Evolutionary conservation across 2,329 filamentous ascomycete species (phyloP).

Genomic region (Fusarium sp.): DNA sequence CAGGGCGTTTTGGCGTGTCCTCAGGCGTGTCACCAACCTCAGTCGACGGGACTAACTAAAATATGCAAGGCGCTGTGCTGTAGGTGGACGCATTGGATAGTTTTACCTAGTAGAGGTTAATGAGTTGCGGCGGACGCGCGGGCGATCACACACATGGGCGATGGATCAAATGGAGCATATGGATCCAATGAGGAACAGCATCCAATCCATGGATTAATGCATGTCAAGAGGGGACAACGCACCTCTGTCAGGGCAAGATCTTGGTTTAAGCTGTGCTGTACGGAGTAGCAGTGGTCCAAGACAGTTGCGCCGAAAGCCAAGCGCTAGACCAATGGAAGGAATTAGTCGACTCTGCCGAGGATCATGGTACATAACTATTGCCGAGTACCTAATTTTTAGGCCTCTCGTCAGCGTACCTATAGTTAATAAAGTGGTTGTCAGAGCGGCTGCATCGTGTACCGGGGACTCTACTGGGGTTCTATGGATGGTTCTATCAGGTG

Average conservation of each 20-base stretch:
- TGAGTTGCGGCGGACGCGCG: conserved; percentile 33
- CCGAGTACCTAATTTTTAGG: background rate
- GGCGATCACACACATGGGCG: conserved; percentile 35
- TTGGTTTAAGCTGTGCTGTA: background rate
- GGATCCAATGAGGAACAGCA: conserved; percentile 27
- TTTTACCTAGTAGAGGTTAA: conserved; percentile 23
- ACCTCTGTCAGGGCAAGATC: conserved; percentile 3
- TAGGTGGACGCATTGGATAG: conserved; percentile 18
- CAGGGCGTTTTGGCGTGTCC: conserved; percentile 24
- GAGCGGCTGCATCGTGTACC: conserved; percentile 21
- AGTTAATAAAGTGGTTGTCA: conserved; percentile 18
- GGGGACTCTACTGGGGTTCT: conserved; percentile 22
- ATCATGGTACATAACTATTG: background rate
- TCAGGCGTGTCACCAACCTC: conserved; percentile 3
- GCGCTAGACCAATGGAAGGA: background rate
- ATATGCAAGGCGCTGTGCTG: conserved; percentile 19
- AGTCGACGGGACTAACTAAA: background rate
- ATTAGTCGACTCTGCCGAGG: conserved; percentile 6
- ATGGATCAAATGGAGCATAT: background rate
- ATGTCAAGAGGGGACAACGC: conserved; percentile 36
- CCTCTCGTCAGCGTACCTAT: background rate
- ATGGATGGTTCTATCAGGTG: background rate
- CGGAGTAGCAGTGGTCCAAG: conserved; percentile 3
- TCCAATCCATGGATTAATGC: conserved; percentile 24
- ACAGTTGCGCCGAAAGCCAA: conserved; percentile 21